Base-by-base conservation (phyloP, 495 filamentous ascomycete genomes). In the Rusavskia elegans region DNA sequence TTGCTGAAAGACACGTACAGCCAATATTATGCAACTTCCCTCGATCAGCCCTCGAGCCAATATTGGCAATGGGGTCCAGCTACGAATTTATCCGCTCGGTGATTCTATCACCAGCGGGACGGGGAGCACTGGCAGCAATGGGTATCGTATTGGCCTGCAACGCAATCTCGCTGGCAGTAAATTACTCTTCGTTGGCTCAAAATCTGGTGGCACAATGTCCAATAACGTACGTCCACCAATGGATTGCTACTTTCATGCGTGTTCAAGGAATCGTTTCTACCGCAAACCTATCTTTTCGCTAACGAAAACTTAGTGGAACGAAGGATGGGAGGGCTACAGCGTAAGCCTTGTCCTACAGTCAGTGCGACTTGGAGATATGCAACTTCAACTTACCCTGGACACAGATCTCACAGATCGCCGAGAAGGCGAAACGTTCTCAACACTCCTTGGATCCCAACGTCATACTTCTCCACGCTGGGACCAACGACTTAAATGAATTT, bases 31-130 rank as follows among this genome's bases (percentile, higher is more conserved):
- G 20, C 42, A 23, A 45, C 14, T 13, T 21, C 17, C 42, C n/a
- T 11, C 20, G 10, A 5, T 45, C 21, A 13, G 5, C 3, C 42
- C 42, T 11, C 6, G 42, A 45, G 42, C 42, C n/a, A 45, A 45
- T 14, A 25, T 45, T 25, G 21, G 42, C 42, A 23, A 37, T 2
- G 29, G 30, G 13, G 3, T 53, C 29, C 42, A 52, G 5, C 65
- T 79, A 5, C 65, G 74, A 10, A 66, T 77, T 23, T 64, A 80
- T 61, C 73, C 76, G 23, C 66, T 79, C 21, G 78, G 78, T 25
- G 77, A 76, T 11, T 80, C 77, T 0, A 78, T 82, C 55, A 79
- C 77, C 3, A 64, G 67, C 41, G 78, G 78, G 21, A 72, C 70
- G 42, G 60, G 61, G 27, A 76, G 72, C 1, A 67, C 61, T 2